Evolutionary conservation across 2,329 filamentous ascomycete species (phyloP).

Genomic region (Xylariaceae sp.): DNA sequence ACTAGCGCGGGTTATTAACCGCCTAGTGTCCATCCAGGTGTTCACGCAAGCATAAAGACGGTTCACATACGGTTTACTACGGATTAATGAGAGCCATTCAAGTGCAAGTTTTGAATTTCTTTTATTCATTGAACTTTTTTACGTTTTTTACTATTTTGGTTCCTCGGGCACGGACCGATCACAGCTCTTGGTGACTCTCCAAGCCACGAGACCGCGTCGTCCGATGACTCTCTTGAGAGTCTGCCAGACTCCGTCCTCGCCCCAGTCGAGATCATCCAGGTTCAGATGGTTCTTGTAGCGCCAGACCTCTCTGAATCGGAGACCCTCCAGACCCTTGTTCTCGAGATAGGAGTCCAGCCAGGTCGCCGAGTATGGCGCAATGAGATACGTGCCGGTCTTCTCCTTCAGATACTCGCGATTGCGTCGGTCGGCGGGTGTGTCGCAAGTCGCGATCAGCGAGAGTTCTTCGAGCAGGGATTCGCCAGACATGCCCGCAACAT

Average conservation of each 20-base stretch:
- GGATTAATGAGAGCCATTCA: background rate
- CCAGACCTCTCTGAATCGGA: slow-evolving; percentile 67
- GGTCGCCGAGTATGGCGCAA: slow-evolving; percentile 66
- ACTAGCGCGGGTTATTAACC: background rate
- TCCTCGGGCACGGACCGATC: slow-evolving; percentile 15
- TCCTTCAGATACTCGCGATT: slow-evolving; percentile 55
- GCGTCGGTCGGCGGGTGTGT: slow-evolving; percentile 51
- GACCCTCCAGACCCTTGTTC: slow-evolving; percentile 53
- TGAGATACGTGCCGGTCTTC: slow-evolving; percentile 61
- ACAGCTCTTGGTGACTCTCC: slow-evolving; percentile 62
- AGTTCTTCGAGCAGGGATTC: slow-evolving; percentile 56
- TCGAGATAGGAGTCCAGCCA: slow-evolving; percentile 61
- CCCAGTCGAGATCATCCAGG: slow-evolving; percentile 75
- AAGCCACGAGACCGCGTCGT: slow-evolving; percentile 55
- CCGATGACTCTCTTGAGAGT: slow-evolving; percentile 65
- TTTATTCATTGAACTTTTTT: slow-evolving; percentile 2
- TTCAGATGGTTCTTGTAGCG: slow-evolving; percentile 63
- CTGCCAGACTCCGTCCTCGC: slow-evolving; percentile 66
- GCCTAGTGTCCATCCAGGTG: too few relatives aligned
- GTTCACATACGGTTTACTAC: too few relatives aligned
- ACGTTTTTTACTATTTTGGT: background rate
- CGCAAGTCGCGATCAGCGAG: slow-evolving; percentile 55
- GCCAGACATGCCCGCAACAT: slow-evolving; percentile 68
- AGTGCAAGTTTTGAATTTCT: background rate
- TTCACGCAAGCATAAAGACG: too few relatives aligned